phyloP scores from a whole-genome alignment of 495 filamentous ascomycete species.

The Penicillium flavigenum region DNA sequence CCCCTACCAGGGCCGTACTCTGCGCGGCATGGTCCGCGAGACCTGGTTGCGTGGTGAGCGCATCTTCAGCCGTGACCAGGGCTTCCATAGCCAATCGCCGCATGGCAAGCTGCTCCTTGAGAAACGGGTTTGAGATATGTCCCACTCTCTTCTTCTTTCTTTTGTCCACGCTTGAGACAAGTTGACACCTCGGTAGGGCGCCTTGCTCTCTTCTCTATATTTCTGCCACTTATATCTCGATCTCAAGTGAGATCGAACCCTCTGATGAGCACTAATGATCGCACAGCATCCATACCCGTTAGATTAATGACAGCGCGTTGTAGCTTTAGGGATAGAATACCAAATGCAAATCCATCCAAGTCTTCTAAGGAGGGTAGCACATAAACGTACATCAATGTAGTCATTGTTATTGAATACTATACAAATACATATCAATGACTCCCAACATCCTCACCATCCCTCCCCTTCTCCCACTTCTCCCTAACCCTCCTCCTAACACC shows the following conservation, averaged over 20 bases:
- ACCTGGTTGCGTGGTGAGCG: conserved; percentile 83
- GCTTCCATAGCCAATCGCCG: conserved; percentile 59
- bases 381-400: not conserved
- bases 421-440: not conserved
- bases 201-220: conserved; percentile 4
- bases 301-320: conserved; percentile 32
- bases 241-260: conserved; percentile 13
- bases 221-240: conserved; percentile 17
- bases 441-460: conserved; percentile 12
- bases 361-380: not conserved
- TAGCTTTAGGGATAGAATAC: conserved; percentile 30
- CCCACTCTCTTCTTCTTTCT: conserved; percentile 25
- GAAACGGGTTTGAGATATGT: conserved; percentile 43
- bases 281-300: conserved; percentile 35
- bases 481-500: conserved; percentile 45
- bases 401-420: conserved; percentile 9
- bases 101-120: conserved; percentile 63
- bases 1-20: conserved; percentile 81
- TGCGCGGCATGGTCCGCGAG: conserved; percentile 80
- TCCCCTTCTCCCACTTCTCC: conserved; percentile 45
- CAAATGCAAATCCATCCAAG: not conserved
- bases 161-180: conserved; percentile 14
- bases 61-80: conserved; percentile 64
- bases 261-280: conserved; percentile 34
- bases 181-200: conserved; percentile 19